A percentile compares a stretch with the other conserved stretches of the same genome.
phyloP scores from a whole-genome alignment of 306 rosid genomes.

The Lupinus albus region DNA sequence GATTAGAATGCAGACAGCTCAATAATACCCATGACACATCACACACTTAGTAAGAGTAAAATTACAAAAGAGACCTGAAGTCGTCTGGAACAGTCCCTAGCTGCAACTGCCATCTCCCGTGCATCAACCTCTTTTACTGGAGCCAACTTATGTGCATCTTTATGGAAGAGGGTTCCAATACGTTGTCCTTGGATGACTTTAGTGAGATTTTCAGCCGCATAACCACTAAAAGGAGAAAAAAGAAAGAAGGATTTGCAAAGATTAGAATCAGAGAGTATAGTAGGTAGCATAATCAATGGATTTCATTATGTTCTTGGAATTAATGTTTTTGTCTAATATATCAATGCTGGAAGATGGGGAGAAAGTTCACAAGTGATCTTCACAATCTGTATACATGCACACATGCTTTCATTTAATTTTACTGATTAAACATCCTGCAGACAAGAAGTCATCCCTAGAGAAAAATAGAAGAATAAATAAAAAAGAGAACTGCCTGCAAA shows the following conservation, averaged over 20 bases:
- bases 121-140: slow-evolving; percentile 68
- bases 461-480: slow-evolving; percentile 13
- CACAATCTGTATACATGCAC: neutral
- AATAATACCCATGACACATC: slow-evolving; percentile 20
- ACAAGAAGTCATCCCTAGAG: slow-evolving; percentile 1
- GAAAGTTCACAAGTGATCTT: neutral
- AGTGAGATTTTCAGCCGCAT: slow-evolving; percentile 66
- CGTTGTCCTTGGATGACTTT: slow-evolving; percentile 89
- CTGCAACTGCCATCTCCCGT: slow-evolving; percentile 93
- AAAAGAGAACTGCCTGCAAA: slow-evolving; percentile 5
- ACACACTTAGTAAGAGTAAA: slow-evolving; percentile 11
- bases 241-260: slow-evolving; percentile 31
- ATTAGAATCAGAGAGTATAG: slow-evolving; percentile 29
- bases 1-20: neutral
- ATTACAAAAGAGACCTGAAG: slow-evolving; percentile 70
- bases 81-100: slow-evolving; percentile 92
- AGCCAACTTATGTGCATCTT: slow-evolving; percentile 79
- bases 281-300: neutral
- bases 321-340: slow-evolving; percentile 7
- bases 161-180: slow-evolving; percentile 91
- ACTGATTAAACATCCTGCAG: neutral
- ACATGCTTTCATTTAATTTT: slow-evolving; percentile 14
- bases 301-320: too few species aligned
- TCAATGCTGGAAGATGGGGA: slow-evolving; percentile 7
- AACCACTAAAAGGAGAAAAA: slow-evolving; percentile 64